These are phyloP conservation scores for Venturia pyrina DNA, from an alignment of 2,329 filamentous ascomycete species.

Conservation along the genomic window DNA sequence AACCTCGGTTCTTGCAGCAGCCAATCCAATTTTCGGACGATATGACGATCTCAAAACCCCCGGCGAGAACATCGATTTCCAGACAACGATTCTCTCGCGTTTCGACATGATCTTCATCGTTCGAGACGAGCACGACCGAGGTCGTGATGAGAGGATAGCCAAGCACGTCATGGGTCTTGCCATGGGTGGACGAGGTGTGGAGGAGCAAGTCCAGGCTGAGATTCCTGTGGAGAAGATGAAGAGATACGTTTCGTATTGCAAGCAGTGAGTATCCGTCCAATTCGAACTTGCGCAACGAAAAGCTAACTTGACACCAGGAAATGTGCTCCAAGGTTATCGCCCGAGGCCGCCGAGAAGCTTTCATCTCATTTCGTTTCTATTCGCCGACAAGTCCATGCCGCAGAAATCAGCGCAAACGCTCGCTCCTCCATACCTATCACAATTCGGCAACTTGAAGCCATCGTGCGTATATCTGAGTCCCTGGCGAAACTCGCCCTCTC, in stretches of 20 bases:
- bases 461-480: constrained; percentile 93
- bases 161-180: constrained; percentile 97
- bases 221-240: constrained; percentile 96
- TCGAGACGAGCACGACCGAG: constrained; percentile 82
- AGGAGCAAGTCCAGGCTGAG: constrained; percentile 76
- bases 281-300: constrained; percentile 11
- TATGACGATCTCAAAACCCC: constrained; percentile 98
- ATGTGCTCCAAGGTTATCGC: constrained; percentile 82
- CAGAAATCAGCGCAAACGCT: constrained; percentile 80
- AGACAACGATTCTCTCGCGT: constrained; percentile 93
- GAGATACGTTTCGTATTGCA: constrained; percentile 94
- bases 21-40: constrained; percentile 93
- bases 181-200: constrained; percentile 76
- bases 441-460: constrained; percentile 90
- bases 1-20: constrained; percentile 89
- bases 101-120: constrained; percentile 99
- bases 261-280: constrained; percentile 55
- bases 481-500: constrained; percentile 84
- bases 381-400: constrained; percentile 82
- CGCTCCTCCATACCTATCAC: constrained; percentile 95
- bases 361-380: constrained; percentile 97
- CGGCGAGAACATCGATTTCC: constrained; percentile 98
- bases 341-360: constrained; percentile 88
- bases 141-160: constrained; percentile 84
- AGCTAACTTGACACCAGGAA: constrained; percentile 46